Percentiles rank a stretch among this genome's conserved stretches.
phyloP scores from a whole-genome alignment of 441 rosid genomes.

The Erodium trifolium region DNA sequence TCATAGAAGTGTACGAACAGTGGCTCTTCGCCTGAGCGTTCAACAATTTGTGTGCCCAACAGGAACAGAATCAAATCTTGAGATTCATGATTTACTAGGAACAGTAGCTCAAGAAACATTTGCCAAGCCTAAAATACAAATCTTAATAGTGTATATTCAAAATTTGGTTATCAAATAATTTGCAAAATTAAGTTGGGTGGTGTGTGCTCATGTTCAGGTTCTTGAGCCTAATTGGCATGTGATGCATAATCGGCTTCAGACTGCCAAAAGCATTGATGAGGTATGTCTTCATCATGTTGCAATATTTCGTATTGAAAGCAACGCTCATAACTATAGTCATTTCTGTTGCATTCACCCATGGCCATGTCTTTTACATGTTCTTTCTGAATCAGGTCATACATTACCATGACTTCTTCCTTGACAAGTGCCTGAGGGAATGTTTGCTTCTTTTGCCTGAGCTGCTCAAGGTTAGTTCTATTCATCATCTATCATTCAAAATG shows the following conservation, averaged over 20 bases:
- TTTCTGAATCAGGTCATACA: constrained; percentile 66
- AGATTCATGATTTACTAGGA: background rate
- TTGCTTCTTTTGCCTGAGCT: constrained; percentile 89
- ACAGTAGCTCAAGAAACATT: background rate
- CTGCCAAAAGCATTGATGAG: constrained; percentile 84
- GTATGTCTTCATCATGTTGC: constrained; percentile 25
- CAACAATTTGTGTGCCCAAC: no score
- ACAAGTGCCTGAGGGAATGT: constrained; percentile 89
- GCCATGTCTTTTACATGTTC: constrained; percentile 8
- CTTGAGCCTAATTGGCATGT: constrained; percentile 96
- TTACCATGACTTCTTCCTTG: constrained; percentile 84
- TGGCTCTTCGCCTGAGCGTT: no score
- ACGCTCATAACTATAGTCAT: background rate
- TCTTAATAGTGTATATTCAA: background rate
- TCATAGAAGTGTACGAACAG: no score
- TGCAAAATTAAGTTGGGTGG: background rate
- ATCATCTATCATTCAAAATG: background rate
- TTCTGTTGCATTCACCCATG: background rate
- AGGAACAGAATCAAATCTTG: background rate
- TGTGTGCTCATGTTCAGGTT: constrained; percentile 46
- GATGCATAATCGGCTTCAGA: constrained; percentile 69
- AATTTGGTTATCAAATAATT: background rate
- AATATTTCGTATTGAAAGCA: background rate
- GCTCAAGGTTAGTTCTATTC: constrained; percentile 56
- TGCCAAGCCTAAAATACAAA: background rate